Evolutionary conservation across 305 asterid genomes (phyloP).

Genomic region (Euphrasia arctica): DNA sequence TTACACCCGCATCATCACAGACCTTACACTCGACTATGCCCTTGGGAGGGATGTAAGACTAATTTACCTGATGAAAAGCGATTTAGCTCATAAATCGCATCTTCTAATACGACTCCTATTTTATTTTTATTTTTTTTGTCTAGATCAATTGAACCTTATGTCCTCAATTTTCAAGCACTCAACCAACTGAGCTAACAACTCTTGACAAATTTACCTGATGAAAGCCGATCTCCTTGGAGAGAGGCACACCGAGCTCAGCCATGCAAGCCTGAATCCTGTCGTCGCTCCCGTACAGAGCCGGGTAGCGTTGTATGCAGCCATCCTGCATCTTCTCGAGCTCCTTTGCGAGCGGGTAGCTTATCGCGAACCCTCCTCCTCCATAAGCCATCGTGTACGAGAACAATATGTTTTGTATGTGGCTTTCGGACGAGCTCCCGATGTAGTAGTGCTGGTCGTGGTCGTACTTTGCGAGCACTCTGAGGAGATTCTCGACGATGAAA

Average conservation of each 20-base stretch:
- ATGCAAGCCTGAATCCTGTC: constrained; percentile 95
- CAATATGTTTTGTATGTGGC: constrained; percentile 83
- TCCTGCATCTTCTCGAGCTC: constrained; percentile 93
- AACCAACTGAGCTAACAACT: constrained; percentile 16
- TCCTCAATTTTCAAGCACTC: too few relatives aligned
- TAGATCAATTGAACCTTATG: too few relatives aligned
- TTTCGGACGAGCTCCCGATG: constrained; percentile 86
- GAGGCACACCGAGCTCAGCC: constrained; percentile 96
- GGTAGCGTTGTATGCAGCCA: constrained; percentile 72
- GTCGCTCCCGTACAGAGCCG: constrained; percentile 83
- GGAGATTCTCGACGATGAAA: constrained; percentile 68
- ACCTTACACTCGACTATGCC: too few relatives aligned
- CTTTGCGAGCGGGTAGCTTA: constrained; percentile 84
- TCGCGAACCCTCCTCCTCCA: constrained; percentile 98
- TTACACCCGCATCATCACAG: too few relatives aligned
- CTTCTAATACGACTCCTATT: too few relatives aligned
- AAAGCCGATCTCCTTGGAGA: constrained; percentile 78
- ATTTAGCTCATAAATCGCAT: not conserved
- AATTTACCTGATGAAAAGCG: constrained; percentile 86
- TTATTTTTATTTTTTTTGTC: too few relatives aligned
- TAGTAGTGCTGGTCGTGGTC: constrained; percentile 74
- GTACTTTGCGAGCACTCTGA: constrained; percentile 69
- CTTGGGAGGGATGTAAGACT: too few relatives aligned
- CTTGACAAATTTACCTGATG: constrained; percentile 66
- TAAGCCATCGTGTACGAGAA: constrained; percentile 91